Base-by-base conservation (phyloP, 345 rosid genomes). In the Salix dunnii region DNA sequence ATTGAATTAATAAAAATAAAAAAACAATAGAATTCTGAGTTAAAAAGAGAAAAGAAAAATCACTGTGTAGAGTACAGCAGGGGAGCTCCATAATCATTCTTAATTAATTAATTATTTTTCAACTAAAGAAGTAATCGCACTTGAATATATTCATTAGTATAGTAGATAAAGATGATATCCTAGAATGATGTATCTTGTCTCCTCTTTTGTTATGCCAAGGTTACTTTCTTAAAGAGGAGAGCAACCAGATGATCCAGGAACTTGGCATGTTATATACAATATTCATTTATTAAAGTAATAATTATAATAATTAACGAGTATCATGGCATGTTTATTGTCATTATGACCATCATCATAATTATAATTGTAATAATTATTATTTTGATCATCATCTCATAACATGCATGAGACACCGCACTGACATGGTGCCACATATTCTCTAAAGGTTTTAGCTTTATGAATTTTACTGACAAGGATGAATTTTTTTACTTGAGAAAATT, bases 101-200 rank as follows among this genome's bases (percentile, higher is more conserved):
- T 7, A 35, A 35, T 28, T 28, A 28, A 1, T 33, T 33, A 4
- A 4, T 33, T 4, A 9, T 38, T 38, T 38, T 8, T 38, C 8
- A 8, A 38, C 11, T 38, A 55, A 30, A 27, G 20, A 27, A 20
- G 21, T 18, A 67, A 67, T 67, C 23, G 40, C 48, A 21, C 42
- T 53, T 53, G n/a, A 42, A 17, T 48, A 72, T 60, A 53, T 36
- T 38, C 25, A 55, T 55, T 55, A 51, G 63, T 78, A 51, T 20
- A 58, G 25, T 68, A 65, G 87, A 84, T 76, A 88, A 88, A 87
- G 83, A 83, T 64, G 67, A 86, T 35, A 35, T 82, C 70, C 36
- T 35, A 77, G 38, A 77, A 85, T 84, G 78, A 86, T 87, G 73
- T 49, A 65, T 61, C 62, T 23, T 85, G 85, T 84, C 92, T 67